Base-by-base conservation (phyloP, 768 basidiomycete species). In the Crucibulum laeve region DNA sequence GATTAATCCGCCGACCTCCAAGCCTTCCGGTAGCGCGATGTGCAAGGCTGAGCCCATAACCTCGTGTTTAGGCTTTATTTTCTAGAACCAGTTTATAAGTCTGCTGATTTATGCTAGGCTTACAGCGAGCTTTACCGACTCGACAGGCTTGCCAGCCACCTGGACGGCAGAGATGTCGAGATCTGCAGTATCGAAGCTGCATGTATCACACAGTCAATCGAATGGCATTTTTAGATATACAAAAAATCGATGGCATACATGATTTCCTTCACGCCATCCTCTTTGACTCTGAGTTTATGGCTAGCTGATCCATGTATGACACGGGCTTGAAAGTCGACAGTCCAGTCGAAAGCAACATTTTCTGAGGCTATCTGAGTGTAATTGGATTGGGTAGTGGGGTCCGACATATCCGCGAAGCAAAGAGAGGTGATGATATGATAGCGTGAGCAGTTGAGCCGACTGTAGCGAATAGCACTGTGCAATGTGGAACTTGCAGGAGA, bases 351-450 rank as follows among this genome's bases (percentile, higher is more conserved):
- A 17, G 75, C 64, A 13, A 92, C 64, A 57, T 90, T 80, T 26
- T 77, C 71, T 1, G 87, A 82, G 2, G 68, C 61, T 50, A 93
- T 73, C 37, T 83, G 65, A 4, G 65, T 60, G 61, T 88, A 91
- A 67, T 96, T 96, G 18, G 90, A 77, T 55, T 91, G 86, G 0
- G 86, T 84, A 0, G 88, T 80, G 15, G 82, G 83, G 56, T 90
- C 86, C 24, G 48, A 22, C 56, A 55, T 57, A 11, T 22, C 25
- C 14, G 24, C 13, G 21, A 36, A 21, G 15, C 14, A 25, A 26
- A 43, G 21, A 23, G 4, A 32, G 15, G 18, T 34, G 42, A n/a
- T 17, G 3, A 3, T n/a, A 19, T 15, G 13, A 22, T 1, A n/a
- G 4, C 28, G 24, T 13, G 28, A 14, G 30, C 30, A 13, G 4